Base-by-base conservation (phyloP, 129 eudicot species). In the Flaveria bidentis region DNA sequence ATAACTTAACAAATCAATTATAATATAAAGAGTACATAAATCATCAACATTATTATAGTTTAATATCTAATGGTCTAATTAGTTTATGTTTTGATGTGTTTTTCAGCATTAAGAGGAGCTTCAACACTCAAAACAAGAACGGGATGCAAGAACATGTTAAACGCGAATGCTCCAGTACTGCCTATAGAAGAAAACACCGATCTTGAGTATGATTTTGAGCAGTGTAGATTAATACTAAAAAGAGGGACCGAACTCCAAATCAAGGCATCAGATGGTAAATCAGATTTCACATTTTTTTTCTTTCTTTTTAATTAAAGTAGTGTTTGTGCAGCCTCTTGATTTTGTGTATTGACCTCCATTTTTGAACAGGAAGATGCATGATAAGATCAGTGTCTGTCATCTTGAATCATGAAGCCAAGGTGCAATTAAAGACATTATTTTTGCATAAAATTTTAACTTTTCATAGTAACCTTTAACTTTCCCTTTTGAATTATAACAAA, bases 71-170 rank as follows among this genome's bases (percentile, higher is more conserved):
- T 36, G 41, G 41, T 36, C 41, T 36, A 1, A 6, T 3, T 14
- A 28, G 42, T 5, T 28, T 67, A 28, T 28, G 64, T 23, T 72
- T 53, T 12, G 51, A 15, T 78, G 57, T 74, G n/a, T 73, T 4
- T 3, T 65, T 52, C 63, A 93, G 98, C 98, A 15, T 74, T 93
- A 49, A 81, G 88, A 76, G 98, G 97, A 68, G 98, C 97, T 13
- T 88, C 90, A 12, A 88, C 97, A 4, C 92, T 93, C 0, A 90
- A 90, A 80, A 88, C 87, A 76, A 81, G 98, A 84, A 41, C 92
- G 16, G 84, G 77, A 44, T 82, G 81, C 90, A 93, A 88, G 84
- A 88, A 75, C 18, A 85, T 84, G 79, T 76, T 90, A 36, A 90
- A 80, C 64, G 79, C 87, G 47, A 79, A 82, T 67, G 69, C 72